phyloP scores from a whole-genome alignment of 1,139 yeast species.

The Debaryomyces sp. region DNA sequence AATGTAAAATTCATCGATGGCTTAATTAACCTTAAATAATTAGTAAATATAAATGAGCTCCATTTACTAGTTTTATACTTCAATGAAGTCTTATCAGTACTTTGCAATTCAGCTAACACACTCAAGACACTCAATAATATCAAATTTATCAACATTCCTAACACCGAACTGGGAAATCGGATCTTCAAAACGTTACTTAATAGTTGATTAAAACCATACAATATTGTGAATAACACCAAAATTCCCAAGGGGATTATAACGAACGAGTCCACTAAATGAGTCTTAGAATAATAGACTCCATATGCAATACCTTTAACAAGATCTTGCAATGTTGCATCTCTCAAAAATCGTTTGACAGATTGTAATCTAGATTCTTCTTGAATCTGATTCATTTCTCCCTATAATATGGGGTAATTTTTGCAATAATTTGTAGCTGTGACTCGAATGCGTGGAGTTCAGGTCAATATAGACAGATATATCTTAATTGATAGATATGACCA shows the following conservation, averaged over 20 bases:
- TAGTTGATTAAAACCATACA: conserved; percentile 67
- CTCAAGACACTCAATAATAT: conserved; percentile 45
- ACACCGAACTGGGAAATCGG: conserved; percentile 73
- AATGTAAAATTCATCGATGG: conserved; percentile 71
- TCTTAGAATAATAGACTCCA: conserved; percentile 33
- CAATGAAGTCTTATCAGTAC: conserved; percentile 6
- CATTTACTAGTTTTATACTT: conserved; percentile 28
- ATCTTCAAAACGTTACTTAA: conserved; percentile 52
- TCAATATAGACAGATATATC: background rate
- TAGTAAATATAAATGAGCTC: conserved; percentile 36
- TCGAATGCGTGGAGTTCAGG: background rate
- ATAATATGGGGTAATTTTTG: background rate
- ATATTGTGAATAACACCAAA: conserved; percentile 34
- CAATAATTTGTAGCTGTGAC: background rate
- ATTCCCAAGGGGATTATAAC: conserved; percentile 41
- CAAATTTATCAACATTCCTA: conserved; percentile 70
- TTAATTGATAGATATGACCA: background rate
- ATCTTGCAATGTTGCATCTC: conserved; percentile 11
- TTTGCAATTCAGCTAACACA: conserved; percentile 17
- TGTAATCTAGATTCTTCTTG: background rate
- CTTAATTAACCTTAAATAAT: conserved; percentile 51
- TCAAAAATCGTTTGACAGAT: background rate
- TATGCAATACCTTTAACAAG: conserved; percentile 20
- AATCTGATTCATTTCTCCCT: background rate
- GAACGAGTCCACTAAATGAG: conserved; percentile 38